Evolutionary conservation across 2,329 filamentous ascomycete species (phyloP), one percentile per base, ranked within the genome.

Genomic region (Colletotrichum sp.): DNA sequence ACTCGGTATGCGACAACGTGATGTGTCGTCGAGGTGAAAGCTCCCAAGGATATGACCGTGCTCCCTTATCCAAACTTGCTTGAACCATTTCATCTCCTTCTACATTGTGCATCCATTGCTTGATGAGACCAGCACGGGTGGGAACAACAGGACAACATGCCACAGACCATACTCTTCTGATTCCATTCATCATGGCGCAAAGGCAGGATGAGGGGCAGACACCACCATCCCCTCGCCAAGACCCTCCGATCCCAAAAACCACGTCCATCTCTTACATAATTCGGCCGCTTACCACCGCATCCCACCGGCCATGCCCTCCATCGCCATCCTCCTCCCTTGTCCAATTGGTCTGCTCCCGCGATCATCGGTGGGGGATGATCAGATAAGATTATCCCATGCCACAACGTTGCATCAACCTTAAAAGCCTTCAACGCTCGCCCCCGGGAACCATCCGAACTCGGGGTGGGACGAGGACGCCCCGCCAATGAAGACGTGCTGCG

Each of bases 381-480:
- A 66, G 24, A 75, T 75, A 30, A 49, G 62, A 66, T 71, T 28
- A 66, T 75, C 68, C n/a, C 28, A 34, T 24, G 34, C 26, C 57
- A 28, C 57, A 60, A 32, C 57, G 57, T 30, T 60, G 26, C 26
- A 32, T 60, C 24, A 62, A 52, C 26, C 36, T 52, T 55, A 24
- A 44, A 26, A 65, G 34, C 44, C 34, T 26, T 30, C 26, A 32
- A 30, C 15, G 28, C 55, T 21, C 28, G 21, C 44, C 28, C 16
- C 65, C 44, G 28, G 59, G 24, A 15, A 65, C 63, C n/a, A 16
- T 60, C 67, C 44, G 49, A 71, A 60, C 49, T 52, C 16, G 52
- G 52, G 44, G 44, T 52, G 44, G 44, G 16, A 24, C 24, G 32
- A 5, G 16, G 34, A 10, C 44, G 39, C 15, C 30, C 26, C 24